phyloP scores from a whole-genome alignment of 148 eudicot species.

The Salicornia ramosissima region DNA sequence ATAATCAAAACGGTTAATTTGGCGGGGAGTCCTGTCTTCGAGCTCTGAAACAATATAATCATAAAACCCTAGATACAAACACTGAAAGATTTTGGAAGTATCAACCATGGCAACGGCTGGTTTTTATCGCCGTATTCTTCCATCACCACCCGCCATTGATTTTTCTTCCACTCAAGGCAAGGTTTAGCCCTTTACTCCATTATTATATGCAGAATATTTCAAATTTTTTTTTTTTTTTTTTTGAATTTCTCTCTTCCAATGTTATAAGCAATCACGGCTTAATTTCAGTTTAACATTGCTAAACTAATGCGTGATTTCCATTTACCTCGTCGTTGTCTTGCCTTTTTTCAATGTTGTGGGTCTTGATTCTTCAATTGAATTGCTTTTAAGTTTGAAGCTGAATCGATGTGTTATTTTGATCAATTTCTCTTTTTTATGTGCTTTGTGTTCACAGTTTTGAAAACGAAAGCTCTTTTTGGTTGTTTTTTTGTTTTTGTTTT shows the following conservation, averaged over 20 bases:
- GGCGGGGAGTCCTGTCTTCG: background rate
- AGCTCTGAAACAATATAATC: no score
- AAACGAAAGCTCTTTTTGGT: no score
- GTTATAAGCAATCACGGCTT: background rate
- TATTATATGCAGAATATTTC: background rate
- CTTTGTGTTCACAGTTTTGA: background rate
- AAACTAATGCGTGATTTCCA: background rate
- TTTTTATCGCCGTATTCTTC: conserved; percentile 65
- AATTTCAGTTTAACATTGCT: background rate
- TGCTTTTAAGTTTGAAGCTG: background rate
- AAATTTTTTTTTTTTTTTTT: background rate
- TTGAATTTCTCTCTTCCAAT: background rate
- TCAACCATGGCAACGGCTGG: conserved; percentile 67
- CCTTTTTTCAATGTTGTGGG: background rate
- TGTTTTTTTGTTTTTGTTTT: no score
- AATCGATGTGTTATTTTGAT: background rate
- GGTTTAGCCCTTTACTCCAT: conserved; percentile 23
- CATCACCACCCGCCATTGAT: conserved; percentile 91
- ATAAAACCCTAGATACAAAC: no score
- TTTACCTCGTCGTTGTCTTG: background rate
- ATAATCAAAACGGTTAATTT: background rate
- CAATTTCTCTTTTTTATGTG: no score
- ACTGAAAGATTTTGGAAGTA: background rate
- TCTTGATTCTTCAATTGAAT: background rate
- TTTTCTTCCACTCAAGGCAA: conserved; percentile 75